Percentiles rank a stretch among this genome's conserved stretches.
phyloP scores from a whole-genome alignment of 495 filamentous ascomycete species.

The Xylaria longipes region DNA sequence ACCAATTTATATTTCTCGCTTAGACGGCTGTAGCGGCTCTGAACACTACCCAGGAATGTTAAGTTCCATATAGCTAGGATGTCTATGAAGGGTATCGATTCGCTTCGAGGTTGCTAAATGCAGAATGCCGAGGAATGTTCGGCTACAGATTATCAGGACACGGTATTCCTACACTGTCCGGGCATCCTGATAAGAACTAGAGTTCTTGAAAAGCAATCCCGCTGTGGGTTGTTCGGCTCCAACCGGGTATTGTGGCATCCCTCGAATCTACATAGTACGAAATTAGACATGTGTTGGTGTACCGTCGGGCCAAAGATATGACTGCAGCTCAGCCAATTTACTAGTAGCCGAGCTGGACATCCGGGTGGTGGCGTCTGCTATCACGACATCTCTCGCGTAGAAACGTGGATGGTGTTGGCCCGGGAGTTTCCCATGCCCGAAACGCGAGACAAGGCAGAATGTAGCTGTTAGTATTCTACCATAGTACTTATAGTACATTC shows the following conservation, averaged over 20 bases:
- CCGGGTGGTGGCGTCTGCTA: neutral
- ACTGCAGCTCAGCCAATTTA: neutral
- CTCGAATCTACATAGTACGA: neutral
- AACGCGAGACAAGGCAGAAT: neutral
- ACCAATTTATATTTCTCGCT: neutral
- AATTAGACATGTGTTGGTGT: neutral
- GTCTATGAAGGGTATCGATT: neutral
- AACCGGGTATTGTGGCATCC: neutral
- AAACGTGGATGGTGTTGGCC: neutral
- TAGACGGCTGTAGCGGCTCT: neutral
- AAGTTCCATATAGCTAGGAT: neutral
- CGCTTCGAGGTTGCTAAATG: neutral
- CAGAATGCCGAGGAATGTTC: neutral
- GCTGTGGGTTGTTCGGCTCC: neutral
- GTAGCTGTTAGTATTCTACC: neutral
- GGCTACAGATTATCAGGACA: neutral
- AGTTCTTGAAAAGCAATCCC: neutral
- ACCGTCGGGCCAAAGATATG: constrained; percentile 1
- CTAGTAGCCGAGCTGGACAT: neutral
- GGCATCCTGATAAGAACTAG: neutral
- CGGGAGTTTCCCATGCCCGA: constrained; percentile 4
- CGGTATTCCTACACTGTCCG: neutral
- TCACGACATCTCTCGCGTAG: neutral
- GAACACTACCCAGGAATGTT: neutral
- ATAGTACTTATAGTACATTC: neutral